A percentile compares a stretch with the other conserved stretches of the same genome.
Evolutionary conservation across 208 protist species (phyloP).

Genomic region (Trypanosoma rangeli): DNA sequence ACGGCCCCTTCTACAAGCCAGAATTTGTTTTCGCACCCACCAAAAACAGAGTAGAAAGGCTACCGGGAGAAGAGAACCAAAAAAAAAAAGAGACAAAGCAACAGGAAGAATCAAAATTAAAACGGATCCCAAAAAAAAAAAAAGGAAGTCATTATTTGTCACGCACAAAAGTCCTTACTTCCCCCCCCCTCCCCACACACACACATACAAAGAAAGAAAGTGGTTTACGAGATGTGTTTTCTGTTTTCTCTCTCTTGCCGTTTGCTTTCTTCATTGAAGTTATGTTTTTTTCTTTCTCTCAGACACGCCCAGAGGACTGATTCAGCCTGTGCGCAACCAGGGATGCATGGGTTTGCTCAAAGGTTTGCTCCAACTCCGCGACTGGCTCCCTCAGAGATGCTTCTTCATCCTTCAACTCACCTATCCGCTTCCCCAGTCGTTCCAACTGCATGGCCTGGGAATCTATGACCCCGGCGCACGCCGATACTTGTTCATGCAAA

Average conservation of each 20-base stretch:
- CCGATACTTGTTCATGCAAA: constrained; percentile 56
- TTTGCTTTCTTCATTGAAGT: background rate
- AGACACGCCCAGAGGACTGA: constrained; percentile 12
- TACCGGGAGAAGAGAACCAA: background rate
- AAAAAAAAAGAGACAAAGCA: background rate
- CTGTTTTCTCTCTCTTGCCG: background rate
- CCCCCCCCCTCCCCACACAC: background rate
- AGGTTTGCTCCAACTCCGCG: constrained; percentile 61
- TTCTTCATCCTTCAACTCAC: constrained; percentile 43
- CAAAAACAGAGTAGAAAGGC: background rate
- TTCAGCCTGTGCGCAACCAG: constrained; percentile 44
- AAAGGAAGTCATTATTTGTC: background rate
- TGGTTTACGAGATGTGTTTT: background rate
- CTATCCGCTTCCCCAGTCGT: constrained; percentile 42
- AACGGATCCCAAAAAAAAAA: background rate
- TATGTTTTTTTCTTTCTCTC: constrained; percentile 19
- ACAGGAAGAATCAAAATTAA: background rate
- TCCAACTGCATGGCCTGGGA: constrained; percentile 59
- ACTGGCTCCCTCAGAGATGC: constrained; percentile 38
- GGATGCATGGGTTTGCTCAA: constrained; percentile 76
- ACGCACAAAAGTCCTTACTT: background rate
- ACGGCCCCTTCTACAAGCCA: no score
- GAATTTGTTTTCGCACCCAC: no score
- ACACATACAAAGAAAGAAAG: no score
- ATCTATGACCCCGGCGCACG: constrained; percentile 54